Conservation (phyloP, 192 early-diverging fungal species). For the Backusella mclennaniae region DNA sequence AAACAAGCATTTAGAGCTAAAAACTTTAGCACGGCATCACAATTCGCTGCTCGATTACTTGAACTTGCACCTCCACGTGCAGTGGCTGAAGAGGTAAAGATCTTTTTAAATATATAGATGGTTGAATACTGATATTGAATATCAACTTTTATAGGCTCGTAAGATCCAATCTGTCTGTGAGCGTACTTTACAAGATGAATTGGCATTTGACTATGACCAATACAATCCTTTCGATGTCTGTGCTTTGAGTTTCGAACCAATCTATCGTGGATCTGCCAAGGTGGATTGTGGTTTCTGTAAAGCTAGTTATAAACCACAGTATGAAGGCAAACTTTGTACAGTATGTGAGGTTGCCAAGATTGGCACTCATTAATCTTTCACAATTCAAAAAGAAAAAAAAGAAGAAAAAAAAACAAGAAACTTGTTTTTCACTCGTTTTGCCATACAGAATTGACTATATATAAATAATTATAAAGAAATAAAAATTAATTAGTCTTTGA, state of each 20-base stretch:
- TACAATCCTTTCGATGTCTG: slow-evolving; percentile 95
- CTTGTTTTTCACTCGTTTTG: no score
- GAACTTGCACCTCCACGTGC: slow-evolving; percentile 82
- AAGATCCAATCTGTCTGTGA: slow-evolving; percentile 76
- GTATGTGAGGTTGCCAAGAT: slow-evolving; percentile 87
- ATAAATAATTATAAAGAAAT: neutral
- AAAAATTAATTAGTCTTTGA: neutral
- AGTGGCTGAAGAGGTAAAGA: slow-evolving; percentile 70
- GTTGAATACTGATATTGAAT: neutral
- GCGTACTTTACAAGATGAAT: slow-evolving; percentile 76
- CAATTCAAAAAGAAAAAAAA: neutral
- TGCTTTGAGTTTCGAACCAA: slow-evolving; percentile 81
- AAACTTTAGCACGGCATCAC: slow-evolving; percentile 83
- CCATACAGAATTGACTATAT: neutral
- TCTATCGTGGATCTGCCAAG: slow-evolving; percentile 82
- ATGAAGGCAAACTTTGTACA: slow-evolving; percentile 72
- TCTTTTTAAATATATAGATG: neutral
- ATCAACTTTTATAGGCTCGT: slow-evolving; percentile 48
- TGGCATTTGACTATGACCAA: slow-evolving; percentile 88
- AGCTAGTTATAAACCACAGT: slow-evolving; percentile 85
- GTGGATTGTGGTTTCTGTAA: slow-evolving; percentile 87
- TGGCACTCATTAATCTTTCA: slow-evolving; percentile 57
- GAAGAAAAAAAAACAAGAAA: neutral
- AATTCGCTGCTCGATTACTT: slow-evolving; percentile 86
- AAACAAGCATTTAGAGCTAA: slow-evolving; percentile 75